Evolutionary conservation across 2,329 filamentous ascomycete species (phyloP), one percentile per base, ranked within the genome.

Genomic region (Aspergillus thermomutatus): DNA sequence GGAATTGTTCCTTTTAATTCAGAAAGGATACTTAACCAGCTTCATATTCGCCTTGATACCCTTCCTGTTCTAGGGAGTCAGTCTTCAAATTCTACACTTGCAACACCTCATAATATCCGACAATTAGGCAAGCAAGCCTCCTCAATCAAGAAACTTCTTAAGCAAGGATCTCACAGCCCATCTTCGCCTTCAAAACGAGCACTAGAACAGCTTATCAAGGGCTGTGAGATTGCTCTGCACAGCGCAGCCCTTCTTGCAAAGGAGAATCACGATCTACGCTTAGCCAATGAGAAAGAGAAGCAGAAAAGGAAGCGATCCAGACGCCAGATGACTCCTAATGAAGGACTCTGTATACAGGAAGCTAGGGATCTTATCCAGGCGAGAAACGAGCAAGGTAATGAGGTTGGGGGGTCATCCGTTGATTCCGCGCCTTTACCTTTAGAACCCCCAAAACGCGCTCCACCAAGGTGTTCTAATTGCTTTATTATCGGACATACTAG

Each of bases 251-350:
- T 40, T 17, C 34, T 40, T 40, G 14, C 14, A 40, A n/a, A 40
- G 34, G 14, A 40, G n/a, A 40, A 40, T n/a, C 34, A n/a, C 4
- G 34, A 40, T 40, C 34, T 40, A 40, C 14, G 11, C n/a, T 5
- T n/a, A 40, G 14, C 14, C 6, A 31, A 40, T 40, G 34, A 40
- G n/a, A n/a, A 40, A 40, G 34, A 43, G 31, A 23, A 25, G 52
- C 45, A 53, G n/a, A 49, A 53, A 53, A 53, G 25, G 26, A 49
- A 9, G n/a, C 43, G 11, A 37, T 53, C 52, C 37, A 53, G 37
- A 23, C 28, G n/a, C 52, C 9, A 53, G 26, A 53, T 53, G n/a
- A 27, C 43, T 23, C 45, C 45, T 48, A 53, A 34, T 37, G 9
- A 53, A 49, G 52, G 52, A 25, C 23, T 49, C 26, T 41, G 1